Evolutionary conservation across 176 grass and related monocot species (phyloP).

Genomic region (Bothriochloa decipiens): DNA sequence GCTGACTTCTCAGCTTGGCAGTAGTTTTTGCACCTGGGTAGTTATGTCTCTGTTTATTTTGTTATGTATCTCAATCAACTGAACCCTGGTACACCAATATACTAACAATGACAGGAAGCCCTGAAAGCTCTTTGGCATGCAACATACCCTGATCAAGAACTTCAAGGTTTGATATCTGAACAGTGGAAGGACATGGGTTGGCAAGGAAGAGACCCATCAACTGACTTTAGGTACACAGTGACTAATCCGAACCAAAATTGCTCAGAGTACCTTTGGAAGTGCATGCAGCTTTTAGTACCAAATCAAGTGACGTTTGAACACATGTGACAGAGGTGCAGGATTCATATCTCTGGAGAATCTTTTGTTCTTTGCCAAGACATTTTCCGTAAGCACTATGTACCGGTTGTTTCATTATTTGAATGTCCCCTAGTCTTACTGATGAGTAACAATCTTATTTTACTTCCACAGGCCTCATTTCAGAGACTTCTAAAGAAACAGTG

Average conservation of each 20-base stretch:
- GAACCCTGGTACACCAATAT: slow-evolving; percentile 13
- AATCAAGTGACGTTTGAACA: background rate
- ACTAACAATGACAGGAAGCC: slow-evolving; percentile 66
- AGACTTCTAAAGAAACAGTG: slow-evolving; percentile 82
- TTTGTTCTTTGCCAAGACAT: slow-evolving; percentile 95
- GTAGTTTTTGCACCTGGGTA: background rate
- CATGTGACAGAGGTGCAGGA: slow-evolving; percentile 67
- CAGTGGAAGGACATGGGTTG: slow-evolving; percentile 99
- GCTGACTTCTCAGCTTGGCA: background rate
- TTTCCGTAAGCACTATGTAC: slow-evolving; percentile 72
- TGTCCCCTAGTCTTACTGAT: background rate
- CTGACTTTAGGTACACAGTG: slow-evolving; percentile 75
- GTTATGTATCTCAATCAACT: background rate
- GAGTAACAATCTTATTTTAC: slow-evolving; percentile 16
- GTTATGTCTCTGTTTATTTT: background rate
- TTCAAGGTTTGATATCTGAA: slow-evolving; percentile 86
- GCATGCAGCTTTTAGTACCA: background rate
- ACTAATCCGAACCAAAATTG: slow-evolving; percentile 1
- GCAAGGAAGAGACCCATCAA: slow-evolving; percentile 98
- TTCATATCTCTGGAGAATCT: slow-evolving; percentile 98
- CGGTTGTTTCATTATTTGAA: slow-evolving; percentile 5
- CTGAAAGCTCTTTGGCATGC: slow-evolving; percentile 94
- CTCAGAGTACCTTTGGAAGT: background rate
- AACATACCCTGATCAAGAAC: slow-evolving; percentile 93
- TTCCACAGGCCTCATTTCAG: slow-evolving; percentile 81